Base-by-base conservation (phyloP, 2,329 filamentous ascomycete species). In the Colletotrichum truncatum region DNA sequence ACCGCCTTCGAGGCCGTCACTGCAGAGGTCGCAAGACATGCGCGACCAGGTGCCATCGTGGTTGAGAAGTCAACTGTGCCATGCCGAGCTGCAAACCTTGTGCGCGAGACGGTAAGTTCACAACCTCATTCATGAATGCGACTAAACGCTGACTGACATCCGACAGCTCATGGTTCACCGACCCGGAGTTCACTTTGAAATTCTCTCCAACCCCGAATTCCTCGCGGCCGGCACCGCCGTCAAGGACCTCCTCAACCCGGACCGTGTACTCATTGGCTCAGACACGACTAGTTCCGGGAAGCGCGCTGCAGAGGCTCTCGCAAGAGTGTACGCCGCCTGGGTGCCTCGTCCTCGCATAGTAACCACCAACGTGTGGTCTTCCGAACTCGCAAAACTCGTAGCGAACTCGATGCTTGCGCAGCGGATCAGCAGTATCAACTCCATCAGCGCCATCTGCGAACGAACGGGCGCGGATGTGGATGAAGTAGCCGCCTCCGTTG, bases 21-120 rank as follows among this genome's bases (percentile, higher is more conserved):
- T 1, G 83, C 85, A 51, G 86, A 87, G 64, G 89, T 94, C 25
- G 92, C 91, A 5, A 81, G 86, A 67, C 82, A 90, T 65, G 89
- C 91, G 3, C 86, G 85, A n/a, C 81, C 84, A 10, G 89, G 89
- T 46, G 87, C 90, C 56, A 92, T 94, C 55, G 87, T 95, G 54
- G 92, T 94, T 14, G 92, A 94, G 79, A 95, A 94, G 80, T 91
- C 89, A 54, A 95, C 92, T 0, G 92, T 94, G 25, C 92, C 92
- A 4, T 93, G 90, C 75, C 83, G 89, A 67, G 93, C 92, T 4
- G 90, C 91, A 1, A 84, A 92, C 69, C 85, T 89, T 18, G 87
- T 94, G 36, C 84, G 86, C 69, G 85, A 90, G 68, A 92, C 89
- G 67, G 88, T 93, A 78, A 77, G 82, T 73, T 38, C 36, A 9